Percentiles rank a stretch among this genome's conserved stretches.
Evolutionary conservation across 768 basidiomycete species (phyloP).

Genomic region (Agaricus blazei): DNA sequence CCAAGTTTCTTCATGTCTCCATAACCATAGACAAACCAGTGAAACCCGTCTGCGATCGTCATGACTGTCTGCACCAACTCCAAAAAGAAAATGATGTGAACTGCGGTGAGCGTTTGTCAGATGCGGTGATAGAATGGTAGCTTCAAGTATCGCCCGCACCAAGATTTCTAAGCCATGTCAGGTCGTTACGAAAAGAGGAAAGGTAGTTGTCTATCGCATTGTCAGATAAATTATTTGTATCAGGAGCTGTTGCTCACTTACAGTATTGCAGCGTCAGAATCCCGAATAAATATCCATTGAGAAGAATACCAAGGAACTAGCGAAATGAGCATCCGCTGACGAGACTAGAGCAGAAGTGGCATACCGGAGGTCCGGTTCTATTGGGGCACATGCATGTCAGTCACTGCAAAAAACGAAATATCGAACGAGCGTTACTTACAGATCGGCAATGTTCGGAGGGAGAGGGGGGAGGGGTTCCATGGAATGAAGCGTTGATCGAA

Average conservation of each 20-base stretch:
- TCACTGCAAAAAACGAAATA: background rate
- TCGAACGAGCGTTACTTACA: background rate
- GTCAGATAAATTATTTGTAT: background rate
- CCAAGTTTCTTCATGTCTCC: conserved; percentile 3
- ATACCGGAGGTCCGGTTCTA: conserved; percentile 5
- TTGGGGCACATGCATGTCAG: background rate
- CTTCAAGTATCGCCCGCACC: background rate
- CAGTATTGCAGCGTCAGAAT: conserved; percentile 9
- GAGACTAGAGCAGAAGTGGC: background rate
- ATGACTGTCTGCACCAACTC: conserved; percentile 5
- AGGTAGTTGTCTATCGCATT: background rate
- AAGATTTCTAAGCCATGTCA: conserved; percentile 3
- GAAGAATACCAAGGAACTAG: conserved; percentile 6
- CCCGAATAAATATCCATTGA: conserved; percentile 9
- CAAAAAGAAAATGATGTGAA: conserved; percentile 2
- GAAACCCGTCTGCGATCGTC: conserved; percentile 8
- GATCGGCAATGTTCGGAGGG: conserved; percentile 3
- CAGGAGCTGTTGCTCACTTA: background rate
- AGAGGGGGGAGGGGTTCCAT: background rate
- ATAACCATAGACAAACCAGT: conserved; percentile 12
- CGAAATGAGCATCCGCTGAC: background rate
- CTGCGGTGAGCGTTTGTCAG: background rate
- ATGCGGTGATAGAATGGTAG: background rate
- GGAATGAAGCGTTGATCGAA: background rate
- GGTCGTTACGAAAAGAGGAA: background rate